These are phyloP conservation scores for Lactarius vividus DNA, from an alignment of 768 basidiomycete genomes.

Conservation along the genomic window DNA sequence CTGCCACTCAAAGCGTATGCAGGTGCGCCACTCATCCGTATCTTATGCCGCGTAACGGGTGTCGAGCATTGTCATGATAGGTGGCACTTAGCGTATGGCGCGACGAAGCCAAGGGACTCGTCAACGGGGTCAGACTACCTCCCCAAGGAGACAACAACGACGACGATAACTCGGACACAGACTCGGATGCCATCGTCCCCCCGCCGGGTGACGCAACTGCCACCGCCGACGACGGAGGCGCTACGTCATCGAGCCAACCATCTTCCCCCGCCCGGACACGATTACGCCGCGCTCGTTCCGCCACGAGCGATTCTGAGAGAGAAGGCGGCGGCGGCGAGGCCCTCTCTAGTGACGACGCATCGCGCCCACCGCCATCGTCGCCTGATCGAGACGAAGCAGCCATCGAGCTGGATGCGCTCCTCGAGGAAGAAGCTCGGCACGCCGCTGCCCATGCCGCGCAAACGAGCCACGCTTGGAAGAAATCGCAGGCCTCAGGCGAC, in stretches of 20 bases:
- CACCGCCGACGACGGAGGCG: constrained; percentile 26
- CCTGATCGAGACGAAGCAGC: constrained; percentile 17
- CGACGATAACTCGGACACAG: constrained; percentile 45
- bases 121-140: constrained; percentile 34
- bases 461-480: constrained; percentile 13
- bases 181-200: constrained; percentile 48
- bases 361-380: constrained; percentile 23
- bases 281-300: background rate
- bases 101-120: constrained; percentile 56
- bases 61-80: constrained; percentile 36
- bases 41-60: constrained; percentile 1
- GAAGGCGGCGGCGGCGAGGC: constrained; percentile 12
- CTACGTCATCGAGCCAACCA: constrained; percentile 10
- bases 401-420: constrained; percentile 24
- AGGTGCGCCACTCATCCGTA: constrained; percentile 49
- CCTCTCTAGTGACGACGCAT: constrained; percentile 7
- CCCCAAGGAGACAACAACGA: constrained; percentile 37
- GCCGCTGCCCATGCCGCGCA: constrained; percentile 11
- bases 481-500: constrained; percentile 10
- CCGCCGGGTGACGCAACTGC: constrained; percentile 43
- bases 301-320: constrained; percentile 16
- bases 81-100: constrained; percentile 73
- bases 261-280: constrained; percentile 14
- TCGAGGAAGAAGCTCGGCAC: constrained; percentile 23
- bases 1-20: constrained; percentile 82